Evolutionary conservation across 768 basidiomycete species (phyloP).

Genomic region (Suillus sp.): DNA sequence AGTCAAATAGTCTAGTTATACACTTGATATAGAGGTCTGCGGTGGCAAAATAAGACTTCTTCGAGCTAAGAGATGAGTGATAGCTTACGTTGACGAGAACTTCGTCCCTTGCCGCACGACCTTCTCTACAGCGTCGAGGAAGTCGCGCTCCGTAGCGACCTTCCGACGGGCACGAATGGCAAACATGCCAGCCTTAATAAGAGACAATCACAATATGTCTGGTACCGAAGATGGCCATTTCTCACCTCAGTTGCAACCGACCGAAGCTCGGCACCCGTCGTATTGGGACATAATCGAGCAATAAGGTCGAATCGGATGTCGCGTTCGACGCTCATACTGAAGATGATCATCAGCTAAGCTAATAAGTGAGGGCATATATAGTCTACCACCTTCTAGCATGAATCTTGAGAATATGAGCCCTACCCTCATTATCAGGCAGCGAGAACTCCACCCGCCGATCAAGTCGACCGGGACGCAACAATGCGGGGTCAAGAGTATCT

Average conservation of each 20-base stretch:
- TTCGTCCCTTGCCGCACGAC: slow-evolving; percentile 97
- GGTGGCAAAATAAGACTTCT: slow-evolving; percentile 14
- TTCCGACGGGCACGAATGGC: slow-evolving; percentile 96
- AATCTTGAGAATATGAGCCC: slow-evolving; percentile 95
- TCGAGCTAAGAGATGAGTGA: slow-evolving; percentile 1
- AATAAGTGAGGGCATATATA: slow-evolving; percentile 2
- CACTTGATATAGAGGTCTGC: slow-evolving; percentile 87
- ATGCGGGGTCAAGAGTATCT: slow-evolving; percentile 95
- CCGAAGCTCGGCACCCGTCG: slow-evolving; percentile 96
- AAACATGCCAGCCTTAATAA: slow-evolving; percentile 95
- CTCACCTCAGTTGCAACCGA: slow-evolving; percentile 94
- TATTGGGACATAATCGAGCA: slow-evolving; percentile 95
- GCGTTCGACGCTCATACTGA: slow-evolving; percentile 94
- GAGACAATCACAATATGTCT: neutral
- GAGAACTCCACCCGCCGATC: slow-evolving; percentile 98
- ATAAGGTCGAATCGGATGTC: slow-evolving; percentile 98
- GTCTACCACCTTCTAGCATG: slow-evolving; percentile 83
- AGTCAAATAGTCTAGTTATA: slow-evolving; percentile 65
- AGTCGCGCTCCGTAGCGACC: slow-evolving; percentile 96
- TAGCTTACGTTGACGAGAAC: slow-evolving; percentile 90
- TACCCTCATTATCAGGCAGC: slow-evolving; percentile 92
- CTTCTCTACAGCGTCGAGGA: slow-evolving; percentile 97
- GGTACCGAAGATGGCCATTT: slow-evolving; percentile 12
- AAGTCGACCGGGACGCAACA: slow-evolving; percentile 92
- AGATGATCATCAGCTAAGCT: slow-evolving; percentile 1